A percentile compares a stretch with the other conserved stretches of the same genome.
phyloP scores from a whole-genome alignment of 352 stramenopile genomes.

The Globisporangium irregulare region DNA sequence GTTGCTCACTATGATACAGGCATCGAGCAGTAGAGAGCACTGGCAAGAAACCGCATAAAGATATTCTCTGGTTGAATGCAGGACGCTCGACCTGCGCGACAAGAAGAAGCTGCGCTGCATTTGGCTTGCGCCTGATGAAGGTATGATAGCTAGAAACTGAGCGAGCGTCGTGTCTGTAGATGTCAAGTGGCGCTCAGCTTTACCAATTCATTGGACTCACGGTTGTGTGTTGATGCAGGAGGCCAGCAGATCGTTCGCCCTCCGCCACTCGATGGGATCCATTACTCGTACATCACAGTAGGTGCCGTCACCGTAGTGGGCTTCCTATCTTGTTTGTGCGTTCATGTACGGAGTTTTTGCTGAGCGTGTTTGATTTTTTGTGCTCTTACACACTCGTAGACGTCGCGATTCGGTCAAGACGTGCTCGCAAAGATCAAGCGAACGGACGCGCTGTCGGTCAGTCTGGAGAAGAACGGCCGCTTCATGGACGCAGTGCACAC shows the following conservation, averaged over 20 bases:
- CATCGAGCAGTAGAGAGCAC: no score
- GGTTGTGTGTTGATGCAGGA: conserved; percentile 21
- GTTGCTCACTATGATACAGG: no score
- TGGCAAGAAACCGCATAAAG: no score
- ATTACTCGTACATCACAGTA: conserved; percentile 62
- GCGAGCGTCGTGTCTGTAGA: not conserved
- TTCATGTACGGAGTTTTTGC: not conserved
- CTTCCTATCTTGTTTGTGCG: not conserved
- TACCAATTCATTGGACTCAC: not conserved
- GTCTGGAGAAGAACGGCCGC: conserved; percentile 55
- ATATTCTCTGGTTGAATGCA: conserved; percentile 5
- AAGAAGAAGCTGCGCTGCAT: conserved; percentile 69
- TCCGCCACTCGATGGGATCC: conserved; percentile 48
- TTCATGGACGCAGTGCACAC: conserved; percentile 75
- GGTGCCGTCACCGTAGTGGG: not conserved
- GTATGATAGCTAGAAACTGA: conserved; percentile 16
- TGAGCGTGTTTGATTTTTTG: not conserved
- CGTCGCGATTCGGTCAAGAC: conserved; percentile 55
- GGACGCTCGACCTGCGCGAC: conserved; percentile 50
- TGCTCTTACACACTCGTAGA: conserved; percentile 21
- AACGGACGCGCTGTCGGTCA: conserved; percentile 47
- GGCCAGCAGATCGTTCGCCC: conserved; percentile 59
- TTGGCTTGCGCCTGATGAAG: conserved; percentile 69
- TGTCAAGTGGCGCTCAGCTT: not conserved
- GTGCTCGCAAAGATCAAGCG: conserved; percentile 61